Percentiles rank a stretch among this genome's conserved stretches.
These are phyloP conservation scores for Lentinula raphanica DNA, from an alignment of 768 basidiomycete species.

Conservation along the genomic window DNA sequence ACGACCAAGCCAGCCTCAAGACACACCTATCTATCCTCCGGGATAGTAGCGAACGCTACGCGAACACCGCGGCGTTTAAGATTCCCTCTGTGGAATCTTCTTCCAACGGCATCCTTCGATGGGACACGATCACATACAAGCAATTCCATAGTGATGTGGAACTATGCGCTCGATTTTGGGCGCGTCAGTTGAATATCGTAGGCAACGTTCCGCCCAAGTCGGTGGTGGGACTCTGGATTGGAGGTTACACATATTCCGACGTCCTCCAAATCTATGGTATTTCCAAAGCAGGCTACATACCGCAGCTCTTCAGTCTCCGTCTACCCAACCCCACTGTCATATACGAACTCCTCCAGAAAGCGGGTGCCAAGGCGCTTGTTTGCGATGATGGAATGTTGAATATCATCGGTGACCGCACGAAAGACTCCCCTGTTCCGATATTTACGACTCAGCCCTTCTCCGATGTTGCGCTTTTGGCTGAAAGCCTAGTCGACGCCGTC, in stretches of 20 bases:
- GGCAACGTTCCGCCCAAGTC: conserved; percentile 48
- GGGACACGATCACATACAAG: conserved; percentile 61
- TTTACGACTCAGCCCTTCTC: conserved; percentile 39
- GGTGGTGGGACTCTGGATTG: conserved; percentile 70
- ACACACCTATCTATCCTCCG: conserved; percentile 64
- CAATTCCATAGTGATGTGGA: conserved; percentile 69
- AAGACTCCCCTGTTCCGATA: conserved; percentile 43
- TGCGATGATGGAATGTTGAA: conserved; percentile 51
- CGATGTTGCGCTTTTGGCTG: conserved; percentile 16
- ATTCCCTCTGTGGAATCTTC: conserved; percentile 45
- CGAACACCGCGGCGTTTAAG: conserved; percentile 56
- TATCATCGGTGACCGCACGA: conserved; percentile 15
- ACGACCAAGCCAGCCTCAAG: neutral
- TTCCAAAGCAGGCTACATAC: conserved; percentile 71
- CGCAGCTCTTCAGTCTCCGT: conserved; percentile 74
- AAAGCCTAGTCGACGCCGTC: neutral
- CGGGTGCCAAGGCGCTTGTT: conserved; percentile 59
- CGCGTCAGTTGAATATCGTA: conserved; percentile 32
- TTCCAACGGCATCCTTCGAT: conserved; percentile 35
- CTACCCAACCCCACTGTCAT: conserved; percentile 71
- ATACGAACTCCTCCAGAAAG: conserved; percentile 61
- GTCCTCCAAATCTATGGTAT: conserved; percentile 71
- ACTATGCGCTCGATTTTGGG: conserved; percentile 60
- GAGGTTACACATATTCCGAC: conserved; percentile 68
- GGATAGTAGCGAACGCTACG: conserved; percentile 41